Evolutionary conservation across 192 early-diverging fungal genomes (phyloP).

Genomic region (Backusella westeae): DNA sequence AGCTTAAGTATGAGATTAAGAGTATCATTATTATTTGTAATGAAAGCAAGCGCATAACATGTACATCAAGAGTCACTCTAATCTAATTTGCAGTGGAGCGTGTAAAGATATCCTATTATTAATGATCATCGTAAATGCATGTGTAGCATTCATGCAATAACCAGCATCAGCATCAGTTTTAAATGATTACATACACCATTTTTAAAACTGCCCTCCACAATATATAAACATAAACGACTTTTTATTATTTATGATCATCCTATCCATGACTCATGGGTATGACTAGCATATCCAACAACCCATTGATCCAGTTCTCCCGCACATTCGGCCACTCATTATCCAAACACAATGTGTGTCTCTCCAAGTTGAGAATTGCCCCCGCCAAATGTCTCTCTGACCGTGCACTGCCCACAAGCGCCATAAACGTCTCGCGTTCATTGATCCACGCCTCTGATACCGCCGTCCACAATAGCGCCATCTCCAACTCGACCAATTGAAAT

Average conservation of each 20-base stretch:
- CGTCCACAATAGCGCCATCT: constrained; percentile 37
- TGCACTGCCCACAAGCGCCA: constrained; percentile 30
- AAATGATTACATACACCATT: too few relatives aligned
- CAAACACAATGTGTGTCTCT: constrained; percentile 30
- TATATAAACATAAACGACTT: too few relatives aligned
- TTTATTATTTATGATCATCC: not conserved
- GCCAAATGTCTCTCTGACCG: constrained; percentile 33
- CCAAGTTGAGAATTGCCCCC: constrained; percentile 33
- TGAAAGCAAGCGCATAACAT: too few relatives aligned
- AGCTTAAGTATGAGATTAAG: too few relatives aligned
- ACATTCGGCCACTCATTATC: constrained; percentile 27
- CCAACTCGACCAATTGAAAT: constrained; percentile 33
- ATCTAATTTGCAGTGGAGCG: too few relatives aligned
- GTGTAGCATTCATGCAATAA: too few relatives aligned
- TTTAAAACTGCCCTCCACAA: too few relatives aligned
- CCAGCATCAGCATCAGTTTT: too few relatives aligned
- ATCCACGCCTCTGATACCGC: constrained; percentile 35
- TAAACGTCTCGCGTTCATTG: constrained; percentile 36
- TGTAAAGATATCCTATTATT: too few relatives aligned
- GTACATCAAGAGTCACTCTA: too few relatives aligned
- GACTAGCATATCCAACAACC: constrained; percentile 33
- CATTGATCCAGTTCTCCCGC: constrained; percentile 28
- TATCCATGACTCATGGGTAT: constrained; percentile 17
- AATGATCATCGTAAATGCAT: too few relatives aligned
- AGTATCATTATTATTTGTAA: too few relatives aligned